Conservation (phyloP, 75 land plant genomes). For the Azolla pinnata region DNA sequence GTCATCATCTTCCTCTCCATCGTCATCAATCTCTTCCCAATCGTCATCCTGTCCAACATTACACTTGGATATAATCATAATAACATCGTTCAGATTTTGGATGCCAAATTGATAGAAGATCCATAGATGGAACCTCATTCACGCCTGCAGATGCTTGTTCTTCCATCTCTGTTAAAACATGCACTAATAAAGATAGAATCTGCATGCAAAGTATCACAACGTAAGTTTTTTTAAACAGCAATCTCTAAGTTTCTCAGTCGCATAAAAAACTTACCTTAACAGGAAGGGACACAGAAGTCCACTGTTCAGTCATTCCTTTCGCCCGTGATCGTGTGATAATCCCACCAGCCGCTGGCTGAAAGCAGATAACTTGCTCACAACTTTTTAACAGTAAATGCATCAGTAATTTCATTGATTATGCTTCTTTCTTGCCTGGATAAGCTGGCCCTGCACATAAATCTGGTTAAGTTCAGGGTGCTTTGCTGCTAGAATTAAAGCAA, state of each 20-base stretch:
- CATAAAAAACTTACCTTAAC: slow-evolving; percentile 48
- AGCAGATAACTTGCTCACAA: not conserved
- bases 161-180: slow-evolving; percentile 64
- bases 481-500: slow-evolving; percentile 65
- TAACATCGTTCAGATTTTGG: no score
- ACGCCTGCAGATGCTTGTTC: slow-evolving; percentile 47
- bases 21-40: slow-evolving; percentile 33
- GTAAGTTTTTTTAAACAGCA: not conserved
- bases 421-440: slow-evolving; percentile 48
- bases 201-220: slow-evolving; percentile 16
- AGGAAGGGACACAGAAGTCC: slow-evolving; percentile 61
- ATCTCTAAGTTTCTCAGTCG: not conserved
- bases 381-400: not conserved
- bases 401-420: not conserved
- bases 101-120: no score
- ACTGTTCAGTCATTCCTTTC: slow-evolving; percentile 74
- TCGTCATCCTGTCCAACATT: slow-evolving; percentile 68
- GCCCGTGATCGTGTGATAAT: slow-evolving; percentile 86
- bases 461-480: slow-evolving; percentile 55
- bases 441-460: slow-evolving; percentile 68
- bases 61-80: no score
- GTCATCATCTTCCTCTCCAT: slow-evolving; percentile 49
- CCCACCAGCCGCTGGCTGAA: slow-evolving; percentile 50
- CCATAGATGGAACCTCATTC: slow-evolving; percentile 31
- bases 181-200: slow-evolving; percentile 65